Base-by-base conservation (phyloP, 805 yeast genomes). In the Saccharomycopsis amapae region DNA sequence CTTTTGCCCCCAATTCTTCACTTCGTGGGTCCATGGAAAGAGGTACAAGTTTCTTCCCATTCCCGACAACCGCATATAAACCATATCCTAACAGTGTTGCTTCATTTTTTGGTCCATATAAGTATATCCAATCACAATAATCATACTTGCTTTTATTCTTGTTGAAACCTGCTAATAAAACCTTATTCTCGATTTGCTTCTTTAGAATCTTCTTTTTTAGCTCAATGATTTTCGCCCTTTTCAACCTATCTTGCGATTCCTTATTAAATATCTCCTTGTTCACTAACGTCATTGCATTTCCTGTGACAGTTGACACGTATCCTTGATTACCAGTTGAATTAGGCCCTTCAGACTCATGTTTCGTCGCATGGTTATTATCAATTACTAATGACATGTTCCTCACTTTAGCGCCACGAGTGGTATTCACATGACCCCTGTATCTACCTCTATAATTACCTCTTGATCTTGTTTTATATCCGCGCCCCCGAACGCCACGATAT, bases 41-140 rank as follows among this genome's bases (percentile, higher is more conserved):
- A 0, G 73, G 67, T 0, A 69, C 64, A 26, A 78, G 58, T 41
- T 61, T 62, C 3, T 63, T 60, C 1, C 75, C 77, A 25, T 61
- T 58, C 15, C 62, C 56, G 1, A 66, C 55, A 2, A 71, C 62
- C 0, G 78, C 76, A 58, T 65, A 77, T 26, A 60, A 57, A n/a
- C 51, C 51, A 33, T 35, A 44, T 10, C 44, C 47, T 18, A 5
- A 22, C 12, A 23, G 40, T 5, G 33, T 41, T 24, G 19, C 31
- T 13, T 31, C 38, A 19, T 35, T 28, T 13, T 26, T 24, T 23
- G 63, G 63, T 3, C 69, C 70, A 26, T 67, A 64, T 9, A 76
- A 62, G 12, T 54, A 41, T 7, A 69, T 53, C 33, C 79, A 62
- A 53, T 78, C 81, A 44, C 70, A 67, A 47, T 60, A 57, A 42